A percentile compares a stretch with the other conserved stretches of the same genome.
phyloP scores from a whole-genome alignment of 2,329 filamentous ascomycete species.

The Drechslera avenae region DNA sequence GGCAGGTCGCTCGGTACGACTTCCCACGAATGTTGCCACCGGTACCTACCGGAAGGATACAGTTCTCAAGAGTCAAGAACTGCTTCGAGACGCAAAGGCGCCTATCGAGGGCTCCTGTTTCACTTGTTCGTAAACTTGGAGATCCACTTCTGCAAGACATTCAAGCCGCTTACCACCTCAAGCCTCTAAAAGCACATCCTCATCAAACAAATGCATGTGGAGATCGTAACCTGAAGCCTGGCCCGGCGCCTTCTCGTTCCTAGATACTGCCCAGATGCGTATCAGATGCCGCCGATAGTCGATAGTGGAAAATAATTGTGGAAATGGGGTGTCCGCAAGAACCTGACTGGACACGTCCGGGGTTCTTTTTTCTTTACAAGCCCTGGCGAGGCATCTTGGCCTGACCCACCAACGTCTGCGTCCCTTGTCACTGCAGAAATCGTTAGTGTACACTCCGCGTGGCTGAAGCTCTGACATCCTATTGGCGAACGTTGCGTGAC shows the following conservation, averaged over 20 bases:
- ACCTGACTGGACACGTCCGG: conserved; percentile 20
- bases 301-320: conserved; percentile 14
- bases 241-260: conserved; percentile 22
- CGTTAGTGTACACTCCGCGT: conserved; percentile 25
- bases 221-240: conserved; percentile 29
- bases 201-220: conserved; percentile 21
- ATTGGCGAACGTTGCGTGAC: conserved; percentile 32
- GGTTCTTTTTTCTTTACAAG: conserved; percentile 23
- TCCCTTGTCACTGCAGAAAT: conserved; percentile 28
- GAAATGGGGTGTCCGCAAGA: conserved; percentile 21
- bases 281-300: conserved; percentile 14
- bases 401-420: conserved; percentile 39
- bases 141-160: conserved; percentile 26
- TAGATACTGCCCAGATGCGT: conserved; percentile 18
- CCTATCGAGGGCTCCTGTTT: conserved; percentile 23
- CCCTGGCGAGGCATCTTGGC: conserved; percentile 23
- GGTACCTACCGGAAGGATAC: conserved; percentile 8
- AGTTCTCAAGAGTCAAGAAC: conserved; percentile 1
- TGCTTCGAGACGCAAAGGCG: conserved; percentile 8
- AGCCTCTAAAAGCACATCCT: conserved; percentile 20
- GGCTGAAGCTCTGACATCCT: conserved; percentile 23
- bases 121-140: conserved; percentile 14
- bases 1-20: conserved; percentile 25
- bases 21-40: conserved; percentile 14
- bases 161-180: conserved; percentile 15